Base-by-base conservation (phyloP, 192 early-diverging fungal genomes). In the Podila minutissima region DNA sequence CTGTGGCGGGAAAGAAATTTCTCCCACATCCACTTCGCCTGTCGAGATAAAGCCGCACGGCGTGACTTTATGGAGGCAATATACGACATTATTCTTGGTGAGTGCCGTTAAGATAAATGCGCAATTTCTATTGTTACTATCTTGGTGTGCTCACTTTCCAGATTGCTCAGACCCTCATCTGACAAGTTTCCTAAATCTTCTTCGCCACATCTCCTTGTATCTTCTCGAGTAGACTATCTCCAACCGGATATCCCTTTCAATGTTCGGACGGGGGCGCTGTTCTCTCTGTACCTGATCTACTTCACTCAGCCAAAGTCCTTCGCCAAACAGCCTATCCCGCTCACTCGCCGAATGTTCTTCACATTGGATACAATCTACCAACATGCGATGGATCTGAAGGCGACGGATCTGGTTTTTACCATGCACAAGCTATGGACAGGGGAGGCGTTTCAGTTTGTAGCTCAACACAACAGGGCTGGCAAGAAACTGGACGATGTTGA, bases 221-320 rank as follows among this genome's bases (percentile, higher is more conserved):
- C 15, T 53, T 7, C 24, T 19, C 28, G 8, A 33, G 51, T 46
- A 76, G 74, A 61, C 4, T 65, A 65, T 50, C 59, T 76, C 4
- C 49, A 63, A 7, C 33, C 64, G 0, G 28, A 32, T 15, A 49
- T 71, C 9, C 60, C 68, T 1, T 41, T 71, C 10, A 7, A 31
- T 2, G 64, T 29, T 9, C 62, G 63, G 9, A 49, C 46, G 12
- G 71, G 62, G 1, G 65, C 71, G 1, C 32, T 73, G 3, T 81
- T 41, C 11, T 31, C 51, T 11, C 58, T 81, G 1, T 73, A 69
- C 28, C 15, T 81, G 15, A 37, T 72, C 1, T 69, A 73, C 41
- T 64, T 61, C 22, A 81, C 77, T 19, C 77, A 81, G 22, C 71
- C 77, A 13, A 22, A 41, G 10, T 17, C 49, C 5, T 60, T 65